phyloP scores from a whole-genome alignment of 768 basidiomycete genomes.

The Trametes cinnabarina region DNA sequence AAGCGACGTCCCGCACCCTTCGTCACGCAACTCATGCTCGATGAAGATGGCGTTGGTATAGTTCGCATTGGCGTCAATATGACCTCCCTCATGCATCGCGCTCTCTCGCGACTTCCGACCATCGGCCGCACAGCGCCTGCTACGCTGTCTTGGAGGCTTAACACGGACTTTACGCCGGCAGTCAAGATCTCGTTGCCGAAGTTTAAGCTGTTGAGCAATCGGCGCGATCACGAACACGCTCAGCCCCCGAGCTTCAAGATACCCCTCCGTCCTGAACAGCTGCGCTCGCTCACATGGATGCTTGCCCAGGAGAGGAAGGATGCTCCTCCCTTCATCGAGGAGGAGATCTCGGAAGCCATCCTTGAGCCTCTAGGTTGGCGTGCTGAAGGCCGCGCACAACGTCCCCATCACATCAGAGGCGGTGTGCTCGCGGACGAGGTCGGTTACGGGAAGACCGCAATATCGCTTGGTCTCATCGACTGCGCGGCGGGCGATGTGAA shows the following conservation, averaged over 20 bases:
- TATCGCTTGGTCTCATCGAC: slow-evolving; percentile 87
- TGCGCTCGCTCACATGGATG: slow-evolving; percentile 94
- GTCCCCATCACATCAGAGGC: slow-evolving; percentile 73
- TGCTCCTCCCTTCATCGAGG: slow-evolving; percentile 79
- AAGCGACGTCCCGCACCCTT: slow-evolving; percentile 86
- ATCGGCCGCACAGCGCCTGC: slow-evolving; percentile 41
- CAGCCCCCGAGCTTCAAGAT: slow-evolving; percentile 82
- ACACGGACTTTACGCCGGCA: slow-evolving; percentile 71
- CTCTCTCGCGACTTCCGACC: slow-evolving; percentile 72
- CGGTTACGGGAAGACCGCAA: slow-evolving; percentile 96
- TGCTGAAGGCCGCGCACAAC: slow-evolving; percentile 86
- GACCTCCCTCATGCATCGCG: slow-evolving; percentile 83
- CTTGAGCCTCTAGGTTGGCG: slow-evolving; percentile 88
- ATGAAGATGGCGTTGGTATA: slow-evolving; percentile 58
- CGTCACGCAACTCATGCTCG: slow-evolving; percentile 75
- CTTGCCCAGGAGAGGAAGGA: slow-evolving; percentile 65
- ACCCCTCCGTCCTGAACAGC: slow-evolving; percentile 76
- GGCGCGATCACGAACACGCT: slow-evolving; percentile 58
- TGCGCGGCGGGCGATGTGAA: slow-evolving; percentile 55
- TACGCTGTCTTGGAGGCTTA: slow-evolving; percentile 73
- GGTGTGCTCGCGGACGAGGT: slow-evolving; percentile 96
- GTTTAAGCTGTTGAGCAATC: slow-evolving; percentile 77
- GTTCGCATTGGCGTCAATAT: slow-evolving; percentile 88
- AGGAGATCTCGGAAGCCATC: slow-evolving; percentile 91
- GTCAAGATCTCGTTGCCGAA: slow-evolving; percentile 58